Percentiles rank a stretch among this genome's conserved stretches.
phyloP scores from a whole-genome alignment of 176 grass and related monocot species.

The Lolium multiflorum region DNA sequence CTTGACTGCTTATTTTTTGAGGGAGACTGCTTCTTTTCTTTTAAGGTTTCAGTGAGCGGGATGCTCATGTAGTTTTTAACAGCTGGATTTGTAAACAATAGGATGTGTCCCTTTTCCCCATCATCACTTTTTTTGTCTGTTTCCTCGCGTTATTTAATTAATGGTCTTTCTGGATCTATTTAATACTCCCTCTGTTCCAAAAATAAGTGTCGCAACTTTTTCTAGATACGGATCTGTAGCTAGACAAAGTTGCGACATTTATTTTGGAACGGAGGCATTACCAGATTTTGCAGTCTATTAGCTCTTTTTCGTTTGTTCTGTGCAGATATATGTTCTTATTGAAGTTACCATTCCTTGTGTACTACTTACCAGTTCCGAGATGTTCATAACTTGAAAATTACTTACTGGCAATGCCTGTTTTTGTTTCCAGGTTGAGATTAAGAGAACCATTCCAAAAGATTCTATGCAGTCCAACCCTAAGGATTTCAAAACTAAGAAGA shows the following conservation, averaged over 20 bases:
- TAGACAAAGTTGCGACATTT: no score
- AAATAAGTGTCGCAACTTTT: no score
- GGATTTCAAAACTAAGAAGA: conserved; percentile 92
- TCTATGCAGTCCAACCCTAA: conserved; percentile 49
- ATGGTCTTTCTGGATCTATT: background rate
- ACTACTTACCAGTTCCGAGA: background rate
- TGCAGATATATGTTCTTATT: background rate
- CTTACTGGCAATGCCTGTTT: conserved; percentile 8
- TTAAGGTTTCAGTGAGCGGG: conserved; percentile 8
- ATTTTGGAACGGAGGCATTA: no score
- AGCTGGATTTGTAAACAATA: conserved; percentile 7
- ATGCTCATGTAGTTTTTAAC: background rate
- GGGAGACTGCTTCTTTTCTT: background rate
- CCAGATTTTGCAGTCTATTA: background rate
- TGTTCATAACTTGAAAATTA: conserved; percentile 12
- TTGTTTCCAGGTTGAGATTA: conserved; percentile 89
- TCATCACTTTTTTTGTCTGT: background rate
- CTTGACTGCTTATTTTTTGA: background rate
- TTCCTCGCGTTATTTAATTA: background rate
- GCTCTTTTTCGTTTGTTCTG: conserved; percentile 7
- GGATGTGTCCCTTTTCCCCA: background rate
- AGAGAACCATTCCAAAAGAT: conserved; percentile 93
- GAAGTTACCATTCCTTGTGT: background rate
- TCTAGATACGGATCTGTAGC: no score
- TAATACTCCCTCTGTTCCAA: background rate